These are phyloP conservation scores for Suhomyces coccinellae DNA, from an alignment of 1,139 yeast species.

Conservation along the genomic window DNA sequence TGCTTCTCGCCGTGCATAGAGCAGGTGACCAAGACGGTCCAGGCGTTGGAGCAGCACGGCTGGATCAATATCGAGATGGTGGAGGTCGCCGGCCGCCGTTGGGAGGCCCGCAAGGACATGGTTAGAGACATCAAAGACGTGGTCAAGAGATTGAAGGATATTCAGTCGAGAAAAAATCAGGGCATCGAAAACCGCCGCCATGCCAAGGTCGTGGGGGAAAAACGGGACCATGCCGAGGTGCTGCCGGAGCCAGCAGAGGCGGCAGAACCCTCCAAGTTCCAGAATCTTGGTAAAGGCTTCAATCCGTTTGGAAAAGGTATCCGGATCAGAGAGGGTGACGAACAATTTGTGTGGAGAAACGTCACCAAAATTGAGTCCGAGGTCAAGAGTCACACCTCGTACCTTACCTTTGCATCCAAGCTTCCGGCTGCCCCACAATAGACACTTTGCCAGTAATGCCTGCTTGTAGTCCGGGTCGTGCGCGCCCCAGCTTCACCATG, in stretches of 20 bases:
- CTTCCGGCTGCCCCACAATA: slow-evolving; percentile 14
- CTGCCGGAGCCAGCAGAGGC: slow-evolving; percentile 15
- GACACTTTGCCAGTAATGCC: not conserved
- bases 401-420: slow-evolving; percentile 80
- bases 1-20: slow-evolving; percentile 98
- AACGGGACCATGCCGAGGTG: slow-evolving; percentile 20
- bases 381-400: slow-evolving; percentile 91
- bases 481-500: not conserved
- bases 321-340: slow-evolving; percentile 85
- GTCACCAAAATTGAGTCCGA: slow-evolving; percentile 83
- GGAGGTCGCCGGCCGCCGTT: slow-evolving; percentile 79
- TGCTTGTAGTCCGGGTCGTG: slow-evolving; percentile 4
- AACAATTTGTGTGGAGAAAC: slow-evolving; percentile 71
- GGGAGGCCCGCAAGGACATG: slow-evolving; percentile 94
- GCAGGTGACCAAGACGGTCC: slow-evolving; percentile 86
- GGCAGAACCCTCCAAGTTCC: slow-evolving; percentile 21
- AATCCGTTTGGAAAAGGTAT: slow-evolving; percentile 91
- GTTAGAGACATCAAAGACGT: slow-evolving; percentile 80
- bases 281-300: slow-evolving; percentile 55
- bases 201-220: slow-evolving; percentile 16
- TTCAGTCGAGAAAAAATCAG: slow-evolving; percentile 68
- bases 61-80: slow-evolving; percentile 95
- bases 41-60: slow-evolving; percentile 68
- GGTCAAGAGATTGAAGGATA: slow-evolving; percentile 74
- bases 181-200: slow-evolving; percentile 65